A percentile compares a stretch with the other conserved stretches of the same genome.
phyloP scores from a whole-genome alignment of 345 rosid species.

The Litchi chinensis region DNA sequence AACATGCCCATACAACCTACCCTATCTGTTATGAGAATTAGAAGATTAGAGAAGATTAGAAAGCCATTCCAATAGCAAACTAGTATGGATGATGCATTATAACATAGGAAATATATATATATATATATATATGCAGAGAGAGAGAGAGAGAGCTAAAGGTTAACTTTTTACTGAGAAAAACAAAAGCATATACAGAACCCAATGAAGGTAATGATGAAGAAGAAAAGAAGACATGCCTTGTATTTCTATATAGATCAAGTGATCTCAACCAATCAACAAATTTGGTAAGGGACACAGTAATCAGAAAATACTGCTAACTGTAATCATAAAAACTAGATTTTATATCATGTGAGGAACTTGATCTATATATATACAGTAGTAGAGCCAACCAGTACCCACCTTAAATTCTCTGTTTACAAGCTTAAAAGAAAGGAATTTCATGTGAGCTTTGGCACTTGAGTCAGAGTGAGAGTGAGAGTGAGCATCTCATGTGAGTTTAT shows the following conservation, averaged over 20 bases:
- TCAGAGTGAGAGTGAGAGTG: not conserved
- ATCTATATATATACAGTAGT: not conserved
- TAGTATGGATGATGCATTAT: slow-evolving; percentile 2
- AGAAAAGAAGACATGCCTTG: slow-evolving; percentile 3
- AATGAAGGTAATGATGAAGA: not conserved
- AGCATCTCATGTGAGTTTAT: slow-evolving; percentile 12
- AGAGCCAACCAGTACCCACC: not conserved
- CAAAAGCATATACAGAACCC: slow-evolving; percentile 13
- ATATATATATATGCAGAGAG: not conserved
- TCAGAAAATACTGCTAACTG: not conserved
- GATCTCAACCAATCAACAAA: slow-evolving; percentile 11
- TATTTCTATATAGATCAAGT: slow-evolving; percentile 14
- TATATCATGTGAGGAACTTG: slow-evolving; percentile 23
- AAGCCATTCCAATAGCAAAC: not conserved
- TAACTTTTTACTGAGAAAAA: slow-evolving; percentile 30
- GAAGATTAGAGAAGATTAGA: slow-evolving; percentile 12
- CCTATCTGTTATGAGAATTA: not conserved
- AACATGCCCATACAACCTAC: slow-evolving; percentile 11
- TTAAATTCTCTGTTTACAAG: slow-evolving; percentile 7
- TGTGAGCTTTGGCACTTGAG: slow-evolving; percentile 19
- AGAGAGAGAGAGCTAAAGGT: slow-evolving; percentile 15
- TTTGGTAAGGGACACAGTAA: not conserved
- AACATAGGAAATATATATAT: not conserved
- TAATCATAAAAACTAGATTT: slow-evolving; percentile 15
- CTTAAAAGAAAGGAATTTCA: slow-evolving; percentile 20